phyloP scores from a whole-genome alignment of 2,329 filamentous ascomycete genomes.

The Fonsecaea pugnacius region DNA sequence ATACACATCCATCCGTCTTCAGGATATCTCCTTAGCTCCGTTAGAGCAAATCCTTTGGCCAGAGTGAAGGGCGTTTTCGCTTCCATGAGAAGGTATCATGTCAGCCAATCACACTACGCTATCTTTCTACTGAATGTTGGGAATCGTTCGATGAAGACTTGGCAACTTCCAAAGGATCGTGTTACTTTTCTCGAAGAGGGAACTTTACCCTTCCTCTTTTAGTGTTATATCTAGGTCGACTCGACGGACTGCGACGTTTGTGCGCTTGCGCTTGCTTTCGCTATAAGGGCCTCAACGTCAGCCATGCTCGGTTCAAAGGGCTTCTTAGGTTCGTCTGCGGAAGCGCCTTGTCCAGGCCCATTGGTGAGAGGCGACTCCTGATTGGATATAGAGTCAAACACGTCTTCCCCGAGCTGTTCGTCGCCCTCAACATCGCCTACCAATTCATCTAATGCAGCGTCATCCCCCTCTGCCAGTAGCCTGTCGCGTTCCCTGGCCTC shows the following conservation, averaged over 20 bases:
- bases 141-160: background rate
- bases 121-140: background rate
- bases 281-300: conserved; percentile 28
- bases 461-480: conserved; percentile 52
- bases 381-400: conserved; percentile 14
- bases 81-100: background rate
- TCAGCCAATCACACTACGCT: background rate
- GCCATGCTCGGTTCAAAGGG: conserved; percentile 29
- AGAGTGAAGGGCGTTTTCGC: background rate
- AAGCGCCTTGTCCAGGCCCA: conserved; percentile 7
- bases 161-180: background rate
- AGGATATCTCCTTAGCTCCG: background rate
- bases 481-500: conserved; percentile 54
- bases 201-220: background rate
- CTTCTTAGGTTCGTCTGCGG: conserved; percentile 14
- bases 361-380: conserved; percentile 13
- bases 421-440: conserved; percentile 41
- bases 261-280: conserved; percentile 16
- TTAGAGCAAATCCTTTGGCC: background rate
- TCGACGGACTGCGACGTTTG: conserved; percentile 21
- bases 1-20: background rate
- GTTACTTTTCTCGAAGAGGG: background rate
- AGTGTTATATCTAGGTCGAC: conserved; percentile 5
- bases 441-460: conserved; percentile 53
- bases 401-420: conserved; percentile 4